Conservation (phyloP, 2,329 filamentous ascomycete species). For the Dothistroma septosporum region DNA sequence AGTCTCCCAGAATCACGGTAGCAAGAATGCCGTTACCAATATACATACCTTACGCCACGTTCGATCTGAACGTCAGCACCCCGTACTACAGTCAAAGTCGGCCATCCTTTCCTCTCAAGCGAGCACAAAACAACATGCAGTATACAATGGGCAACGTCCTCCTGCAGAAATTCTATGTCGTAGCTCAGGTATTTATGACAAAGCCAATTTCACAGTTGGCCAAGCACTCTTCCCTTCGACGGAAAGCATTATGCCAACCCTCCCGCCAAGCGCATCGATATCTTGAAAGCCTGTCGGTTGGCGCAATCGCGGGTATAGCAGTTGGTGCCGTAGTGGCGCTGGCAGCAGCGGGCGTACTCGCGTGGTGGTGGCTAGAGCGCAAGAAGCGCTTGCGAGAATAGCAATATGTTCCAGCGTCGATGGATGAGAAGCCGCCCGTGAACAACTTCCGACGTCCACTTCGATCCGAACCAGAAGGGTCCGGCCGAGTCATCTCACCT, state of each 20-base stretch:
- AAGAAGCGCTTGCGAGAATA: background rate
- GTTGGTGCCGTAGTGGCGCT: background rate
- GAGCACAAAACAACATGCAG: constrained; percentile 24
- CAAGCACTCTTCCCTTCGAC: constrained; percentile 11
- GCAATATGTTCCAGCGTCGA: background rate
- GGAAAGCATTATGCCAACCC: background rate
- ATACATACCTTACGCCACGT: constrained; percentile 28
- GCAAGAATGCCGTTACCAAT: constrained; percentile 20
- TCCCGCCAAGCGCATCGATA: background rate
- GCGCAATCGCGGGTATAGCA: constrained; percentile 3
- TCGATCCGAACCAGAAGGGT: background rate
- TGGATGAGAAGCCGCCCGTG: background rate
- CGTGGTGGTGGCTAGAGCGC: background rate
- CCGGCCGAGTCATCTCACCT: background rate
- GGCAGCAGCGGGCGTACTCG: background rate
- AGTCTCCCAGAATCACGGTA: background rate
- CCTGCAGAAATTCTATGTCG: constrained; percentile 28
- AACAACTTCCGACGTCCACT: background rate
- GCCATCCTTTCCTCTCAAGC: constrained; percentile 28
- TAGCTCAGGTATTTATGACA: constrained; percentile 16
- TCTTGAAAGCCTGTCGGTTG: background rate
- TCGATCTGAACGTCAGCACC: constrained; percentile 27
- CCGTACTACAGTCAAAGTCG: constrained; percentile 13
- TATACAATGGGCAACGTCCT: constrained; percentile 30
- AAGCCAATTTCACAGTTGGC: constrained; percentile 11